Base-by-base conservation (phyloP, 1,284 basidiomycete species). In the Leccinum solheimii region DNA sequence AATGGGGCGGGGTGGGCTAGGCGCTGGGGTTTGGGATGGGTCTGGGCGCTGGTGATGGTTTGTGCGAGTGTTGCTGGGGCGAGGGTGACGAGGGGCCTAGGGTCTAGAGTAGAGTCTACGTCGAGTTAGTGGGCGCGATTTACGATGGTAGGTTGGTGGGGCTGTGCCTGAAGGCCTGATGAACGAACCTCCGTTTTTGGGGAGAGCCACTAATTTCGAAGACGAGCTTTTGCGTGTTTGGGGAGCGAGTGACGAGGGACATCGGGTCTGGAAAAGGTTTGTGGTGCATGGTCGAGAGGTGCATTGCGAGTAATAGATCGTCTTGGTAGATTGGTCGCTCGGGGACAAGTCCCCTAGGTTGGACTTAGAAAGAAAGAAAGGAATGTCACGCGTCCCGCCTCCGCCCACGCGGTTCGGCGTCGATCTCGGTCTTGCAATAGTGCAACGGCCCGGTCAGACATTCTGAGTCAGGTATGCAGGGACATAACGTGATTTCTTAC, bases 41-140 rank as follows among this genome's bases (percentile, higher is more conserved):
- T 67, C 8, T 72, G 68, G 68, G 58, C 57, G 0, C 53, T 61
- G 10, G 70, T 3, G 7, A 69, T 72, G 70, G 59, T 64, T 7
- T 14, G 50, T 0, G 56, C 43, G 5, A 64, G 48, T 6, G 14
- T 69, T 51, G 43, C 27, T 6, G 68, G 70, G 1, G 67, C 64
- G 16, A 67, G 59, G 10, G 62, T 69, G 34, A 70, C 66, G 0
- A 67, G 16, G 5, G 57, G 49, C 11, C 55, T 70, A 8, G 40
- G 54, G n/a, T 60, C 55, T 26, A 23, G 38, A 6, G 23, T 34
- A 4, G 23, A 32, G 40, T 43, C n/a, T n/a, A 10, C n/a, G 21
- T 38, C 3, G 23, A 14, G 19, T 30, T 30, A 54, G 40, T 8
- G 30, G 3, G 11, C 10, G n/a, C 4, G 0, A 10, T 43, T 40